Base-by-base conservation (phyloP, 2,329 filamentous ascomycete genomes). In the Penicillium sclerotiorum region DNA sequence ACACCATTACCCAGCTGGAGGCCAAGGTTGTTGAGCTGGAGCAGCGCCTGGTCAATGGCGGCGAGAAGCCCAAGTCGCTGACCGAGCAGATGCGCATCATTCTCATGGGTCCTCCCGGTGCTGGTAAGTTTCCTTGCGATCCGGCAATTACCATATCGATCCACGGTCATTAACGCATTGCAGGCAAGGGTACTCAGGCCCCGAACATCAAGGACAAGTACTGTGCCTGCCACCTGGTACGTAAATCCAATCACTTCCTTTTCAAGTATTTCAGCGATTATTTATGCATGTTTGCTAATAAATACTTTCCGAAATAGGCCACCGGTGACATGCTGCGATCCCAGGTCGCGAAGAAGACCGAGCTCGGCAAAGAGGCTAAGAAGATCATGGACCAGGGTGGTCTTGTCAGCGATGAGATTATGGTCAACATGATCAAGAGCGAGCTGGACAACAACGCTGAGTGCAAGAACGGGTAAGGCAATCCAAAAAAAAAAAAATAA, bases 371-470 rank as follows among this genome's bases (percentile, higher is more conserved):
- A 70, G 91, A 96, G 80, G 94, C 94, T 61, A 99, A 99, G 87
- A 97, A 97, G 86, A 99, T 99, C 75, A 99, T 99, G 94, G 94
- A 99, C 71, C 88, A 93, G 73, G 94, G 94, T 65, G 93, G 93
- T 63, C 85, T 99, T 52, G 94, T 99, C 73, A 95, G 91, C 74
- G 94, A 99, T 75, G 93, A 97, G 72, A 99, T 99, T 71, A 93
- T 99, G 84, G 89, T 99, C 74, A 91, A 93, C 76, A 99, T 99
- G 94, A 99, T 99, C 80, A 93, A 94, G 85, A 89, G 87, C 73
- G 93, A 99, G 82, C 83, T 99, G 44, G 89, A 95, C 68, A 88
- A 82, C 77, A 99, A 99, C 80, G 77, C 83, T 68, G 93, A 99
- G 79, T 99, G 94, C 84, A 89, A 89, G 80, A 93, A 93, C 76